Evolutionary conservation across 2,329 filamentous ascomycete species (phyloP).

Genomic region (Orbilia oligospora): DNA sequence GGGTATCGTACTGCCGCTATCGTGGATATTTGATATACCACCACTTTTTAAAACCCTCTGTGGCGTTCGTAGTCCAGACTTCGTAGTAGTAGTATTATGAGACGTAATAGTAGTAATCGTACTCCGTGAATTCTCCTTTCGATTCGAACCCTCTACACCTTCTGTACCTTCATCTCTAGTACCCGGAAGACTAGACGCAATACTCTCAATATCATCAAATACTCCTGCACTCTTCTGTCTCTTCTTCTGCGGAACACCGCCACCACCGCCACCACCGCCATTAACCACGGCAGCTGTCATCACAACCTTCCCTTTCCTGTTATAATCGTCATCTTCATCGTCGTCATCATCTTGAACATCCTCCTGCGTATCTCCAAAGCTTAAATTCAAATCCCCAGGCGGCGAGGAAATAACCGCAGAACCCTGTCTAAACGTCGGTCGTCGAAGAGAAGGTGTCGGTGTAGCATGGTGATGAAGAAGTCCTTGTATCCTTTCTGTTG

Average conservation of each 20-base stretch:
- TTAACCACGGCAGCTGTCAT: too few relatives aligned
- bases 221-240: constrained; percentile 37
- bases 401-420: constrained; percentile 47
- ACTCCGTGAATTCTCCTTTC: constrained; percentile 31
- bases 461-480: constrained; percentile 16
- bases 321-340: background rate
- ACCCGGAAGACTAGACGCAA: constrained; percentile 50
- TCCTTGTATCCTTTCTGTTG: constrained; percentile 17
- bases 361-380: constrained; percentile 59
- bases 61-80: constrained; percentile 26
- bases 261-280: background rate
- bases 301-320: too few relatives aligned
- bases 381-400: constrained; percentile 45
- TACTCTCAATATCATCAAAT: constrained; percentile 59
- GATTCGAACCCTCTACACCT: constrained; percentile 15
- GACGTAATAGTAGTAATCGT: constrained; percentile 1
- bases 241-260: constrained; percentile 23
- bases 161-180: constrained; percentile 14
- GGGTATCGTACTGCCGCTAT: background rate
- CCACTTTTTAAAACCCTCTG: background rate
- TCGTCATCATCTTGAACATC: constrained; percentile 56
- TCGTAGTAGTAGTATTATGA: constrained; percentile 4
- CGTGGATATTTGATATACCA: background rate
- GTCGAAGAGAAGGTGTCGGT: constrained; percentile 35
- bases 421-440: constrained; percentile 25